A percentile compares a stretch with the other conserved stretches of the same genome.
Evolutionary conservation across 1,284 basidiomycete genomes (phyloP).

Genomic region (Chalciporus sp.): DNA sequence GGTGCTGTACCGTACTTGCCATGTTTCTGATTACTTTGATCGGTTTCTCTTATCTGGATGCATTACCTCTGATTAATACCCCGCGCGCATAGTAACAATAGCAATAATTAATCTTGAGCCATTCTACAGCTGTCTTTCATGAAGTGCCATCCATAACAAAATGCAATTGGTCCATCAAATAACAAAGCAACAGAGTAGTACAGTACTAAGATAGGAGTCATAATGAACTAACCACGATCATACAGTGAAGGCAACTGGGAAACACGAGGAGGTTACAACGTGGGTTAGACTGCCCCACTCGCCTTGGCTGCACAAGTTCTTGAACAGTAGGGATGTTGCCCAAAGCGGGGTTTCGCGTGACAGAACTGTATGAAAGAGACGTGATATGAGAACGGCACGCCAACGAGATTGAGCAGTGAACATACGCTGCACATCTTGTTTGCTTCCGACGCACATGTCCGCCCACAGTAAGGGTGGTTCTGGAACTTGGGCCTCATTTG

Average conservation of each 20-base stretch:
- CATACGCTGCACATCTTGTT: conserved; percentile 32
- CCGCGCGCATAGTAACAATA: background rate
- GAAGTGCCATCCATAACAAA: background rate
- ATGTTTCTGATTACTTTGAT: background rate
- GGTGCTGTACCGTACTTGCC: background rate
- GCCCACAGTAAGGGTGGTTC: conserved; percentile 57
- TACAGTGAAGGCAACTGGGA: background rate
- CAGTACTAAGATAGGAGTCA: conserved; percentile 23
- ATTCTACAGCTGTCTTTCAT: background rate
- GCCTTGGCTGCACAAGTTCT: conserved; percentile 34
- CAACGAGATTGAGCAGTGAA: conserved; percentile 1
- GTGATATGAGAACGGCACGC: conserved; percentile 2
- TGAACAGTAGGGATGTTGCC: conserved; percentile 38
- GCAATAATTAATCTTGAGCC: background rate
- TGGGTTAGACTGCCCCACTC: conserved; percentile 18
- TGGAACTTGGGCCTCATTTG: conserved; percentile 56
- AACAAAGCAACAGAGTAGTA: conserved; percentile 12
- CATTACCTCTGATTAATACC: background rate
- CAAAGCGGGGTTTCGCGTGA: conserved; percentile 34
- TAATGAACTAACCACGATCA: conserved; percentile 21
- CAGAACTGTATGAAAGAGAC: conserved; percentile 25
- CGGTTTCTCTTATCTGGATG: background rate
- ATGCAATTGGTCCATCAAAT: background rate
- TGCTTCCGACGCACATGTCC: conserved; percentile 58
- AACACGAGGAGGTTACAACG: background rate